A percentile compares a stretch with the other conserved stretches of the same genome.
These are phyloP conservation scores for Solanum virginianum DNA, from an alignment of 257 asterid genomes.

Conservation along the genomic window DNA sequence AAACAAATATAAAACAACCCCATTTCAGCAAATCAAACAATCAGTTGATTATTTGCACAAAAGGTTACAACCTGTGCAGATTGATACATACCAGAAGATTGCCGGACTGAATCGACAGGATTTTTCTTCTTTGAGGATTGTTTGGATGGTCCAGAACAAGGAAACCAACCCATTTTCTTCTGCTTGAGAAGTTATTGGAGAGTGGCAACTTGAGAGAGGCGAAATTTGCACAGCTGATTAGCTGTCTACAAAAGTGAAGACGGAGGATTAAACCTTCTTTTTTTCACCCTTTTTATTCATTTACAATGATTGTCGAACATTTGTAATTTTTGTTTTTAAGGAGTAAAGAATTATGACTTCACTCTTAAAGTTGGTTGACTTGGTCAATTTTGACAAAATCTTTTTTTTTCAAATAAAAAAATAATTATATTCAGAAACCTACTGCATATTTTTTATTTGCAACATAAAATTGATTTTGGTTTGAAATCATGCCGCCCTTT, in stretches of 20 bases:
- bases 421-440: not conserved
- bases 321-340: not conserved
- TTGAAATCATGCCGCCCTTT: not conserved
- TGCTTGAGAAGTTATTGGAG: not conserved
- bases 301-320: not conserved
- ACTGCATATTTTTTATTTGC: not conserved
- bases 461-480: not conserved
- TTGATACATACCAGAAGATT: slow-evolving; percentile 25
- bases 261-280: not conserved
- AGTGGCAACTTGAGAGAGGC: not conserved
- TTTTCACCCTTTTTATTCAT: not conserved
- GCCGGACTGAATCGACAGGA: slow-evolving; percentile 19
- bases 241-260: not conserved
- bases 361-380: not conserved
- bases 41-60: not conserved
- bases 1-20: not conserved
- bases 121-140: slow-evolving; percentile 17
- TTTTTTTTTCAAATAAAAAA: not conserved
- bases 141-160: slow-evolving; percentile 54
- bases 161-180: slow-evolving; percentile 61
- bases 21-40: not conserved
- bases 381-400: not conserved
- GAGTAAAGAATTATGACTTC: not conserved
- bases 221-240: not conserved
- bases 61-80: not conserved